Conservation (phyloP, 2,329 filamentous ascomycete species). For the Colletotrichum graminicola region DNA sequence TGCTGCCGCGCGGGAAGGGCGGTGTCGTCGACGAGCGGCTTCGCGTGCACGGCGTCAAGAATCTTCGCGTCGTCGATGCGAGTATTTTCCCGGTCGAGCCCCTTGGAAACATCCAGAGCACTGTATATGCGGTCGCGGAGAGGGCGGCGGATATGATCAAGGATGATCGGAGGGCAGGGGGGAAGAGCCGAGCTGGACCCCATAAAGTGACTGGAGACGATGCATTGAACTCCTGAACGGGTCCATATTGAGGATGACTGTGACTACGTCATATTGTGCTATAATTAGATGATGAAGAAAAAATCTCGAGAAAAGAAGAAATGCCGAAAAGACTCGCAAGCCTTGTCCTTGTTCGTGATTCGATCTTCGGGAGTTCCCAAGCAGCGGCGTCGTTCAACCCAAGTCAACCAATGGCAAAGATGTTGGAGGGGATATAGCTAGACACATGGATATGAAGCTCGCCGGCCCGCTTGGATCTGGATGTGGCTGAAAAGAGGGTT, state of each 20-base stretch:
- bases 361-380: not conserved
- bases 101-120: constrained; percentile 50
- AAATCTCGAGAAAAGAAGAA: not conserved
- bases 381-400: too few relatives aligned
- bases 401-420: not conserved
- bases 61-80: constrained; percentile 60
- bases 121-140: constrained; percentile 52
- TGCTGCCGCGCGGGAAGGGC: constrained; percentile 59
- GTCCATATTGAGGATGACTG: not conserved
- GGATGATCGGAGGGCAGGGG: constrained; percentile 14
- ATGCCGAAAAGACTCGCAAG: not conserved
- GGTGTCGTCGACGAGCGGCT: constrained; percentile 60
- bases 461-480: not conserved
- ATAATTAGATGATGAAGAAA: not conserved
- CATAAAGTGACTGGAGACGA: not conserved
- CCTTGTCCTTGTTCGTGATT: not conserved
- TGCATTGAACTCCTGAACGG: not conserved
- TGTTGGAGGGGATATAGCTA: not conserved
- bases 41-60: constrained; percentile 58
- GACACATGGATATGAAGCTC: not conserved
- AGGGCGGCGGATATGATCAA: constrained; percentile 56
- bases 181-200: not conserved
- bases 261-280: not conserved
- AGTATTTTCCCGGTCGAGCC: constrained; percentile 60
- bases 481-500: not conserved